Base-by-base conservation (phyloP, 768 basidiomycete genomes). In the Xerocomus potaroensis region DNA sequence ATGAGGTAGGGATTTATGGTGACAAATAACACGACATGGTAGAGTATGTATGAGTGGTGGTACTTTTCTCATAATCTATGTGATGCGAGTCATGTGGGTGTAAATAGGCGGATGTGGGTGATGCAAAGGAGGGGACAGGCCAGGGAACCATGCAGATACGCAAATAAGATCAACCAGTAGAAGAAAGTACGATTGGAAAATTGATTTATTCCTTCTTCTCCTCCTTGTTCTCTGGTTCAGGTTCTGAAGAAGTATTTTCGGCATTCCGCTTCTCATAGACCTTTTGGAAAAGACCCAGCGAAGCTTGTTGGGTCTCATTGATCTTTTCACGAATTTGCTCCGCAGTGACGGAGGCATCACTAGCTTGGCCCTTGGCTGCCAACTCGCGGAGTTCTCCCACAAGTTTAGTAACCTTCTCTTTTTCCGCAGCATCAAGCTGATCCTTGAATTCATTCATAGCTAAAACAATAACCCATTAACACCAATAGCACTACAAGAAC, bases 361-460 rank as follows among this genome's bases (percentile, higher is more conserved):
- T 85, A 53, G 81, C 79, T 67, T 94, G 91, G 34, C 90, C 96
- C 78, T 96, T 94, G 56, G 76, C 75, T 14, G 91, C 83, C 55
- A 98, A 62, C 67, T 93, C 92, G 38, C 93, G 82, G 40, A 98
- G 84, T 71, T 97, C 92, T 45, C 69, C 68, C 26, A 99, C 70
- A 37, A 95, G 86, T 68, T 85, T 86, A 43, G 83, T 71, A 56
- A 99, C 94, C 74, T 94, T 97, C 62, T 94, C 92, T 72, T 87
- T 87, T 79, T 99, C 96, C 2, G 82, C 68, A 7, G 80, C 80
- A 55, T 97, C 94, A 47, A 99, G 82, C 64, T 97, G 92, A 37
- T 95, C 91, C 76, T 94, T 93, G 81, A 98, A 98, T 72, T 99
- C 96, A 61, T 76, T 80, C 86, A 98, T 89, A 15, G 93, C 91